Evolutionary conservation across 441 rosid species (phyloP).

Genomic region (Eutrema salsugineum): DNA sequence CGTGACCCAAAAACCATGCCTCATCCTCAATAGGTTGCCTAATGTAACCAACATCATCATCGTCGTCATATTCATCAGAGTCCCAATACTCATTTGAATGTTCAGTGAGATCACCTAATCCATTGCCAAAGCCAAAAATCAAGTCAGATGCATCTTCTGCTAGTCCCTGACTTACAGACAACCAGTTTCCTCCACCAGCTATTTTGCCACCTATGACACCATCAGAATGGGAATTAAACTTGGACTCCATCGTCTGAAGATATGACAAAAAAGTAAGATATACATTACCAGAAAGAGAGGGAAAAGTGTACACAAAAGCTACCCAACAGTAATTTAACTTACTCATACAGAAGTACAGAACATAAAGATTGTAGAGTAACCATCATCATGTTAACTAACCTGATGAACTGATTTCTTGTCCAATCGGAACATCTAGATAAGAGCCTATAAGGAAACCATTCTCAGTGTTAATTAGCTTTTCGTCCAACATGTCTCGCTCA

Average conservation of each 20-base stretch:
- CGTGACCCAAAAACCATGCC: conserved; percentile 94
- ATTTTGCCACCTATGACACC: conserved; percentile 61
- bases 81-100: conserved; percentile 93
- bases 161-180: conserved; percentile 92
- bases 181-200: conserved; percentile 79
- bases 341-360: neutral
- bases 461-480: conserved; percentile 53
- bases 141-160: conserved; percentile 89
- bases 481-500: conserved; percentile 57
- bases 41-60: conserved; percentile 91
- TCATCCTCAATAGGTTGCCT: conserved; percentile 95
- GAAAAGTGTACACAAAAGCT: neutral
- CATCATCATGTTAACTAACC: conserved; percentile 45
- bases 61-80: conserved; percentile 92
- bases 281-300: neutral
- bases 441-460: conserved; percentile 68
- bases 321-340: neutral
- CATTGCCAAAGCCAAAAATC: conserved; percentile 93
- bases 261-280: neutral
- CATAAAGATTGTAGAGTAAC: neutral
- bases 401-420: conserved; percentile 84
- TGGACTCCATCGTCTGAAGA: conserved; percentile 4
- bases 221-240: conserved; percentile 11
- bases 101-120: conserved; percentile 74
- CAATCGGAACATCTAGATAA: conserved; percentile 84